These are phyloP conservation scores for Cladosporium sp. DNA, from an alignment of 2,329 filamentous ascomycete species.

Conservation along the genomic window DNA sequence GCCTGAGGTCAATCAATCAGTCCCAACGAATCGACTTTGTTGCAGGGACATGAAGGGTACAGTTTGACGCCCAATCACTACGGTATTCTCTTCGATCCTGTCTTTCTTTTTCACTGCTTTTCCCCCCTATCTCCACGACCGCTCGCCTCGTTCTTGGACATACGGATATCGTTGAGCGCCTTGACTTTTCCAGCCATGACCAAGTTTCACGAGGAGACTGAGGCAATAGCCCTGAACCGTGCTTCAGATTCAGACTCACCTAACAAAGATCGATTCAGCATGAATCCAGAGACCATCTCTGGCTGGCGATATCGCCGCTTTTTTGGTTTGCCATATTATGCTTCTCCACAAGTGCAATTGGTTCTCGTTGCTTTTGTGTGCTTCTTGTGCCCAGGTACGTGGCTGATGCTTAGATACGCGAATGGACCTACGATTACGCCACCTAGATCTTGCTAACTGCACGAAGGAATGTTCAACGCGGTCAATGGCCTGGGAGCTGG, in stretches of 20 bases:
- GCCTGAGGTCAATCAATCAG: neutral
- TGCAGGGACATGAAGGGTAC: neutral
- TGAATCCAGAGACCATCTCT: constrained; percentile 29
- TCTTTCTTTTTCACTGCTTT: neutral
- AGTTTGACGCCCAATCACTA: neutral
- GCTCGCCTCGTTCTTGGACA: neutral
- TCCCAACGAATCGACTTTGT: neutral
- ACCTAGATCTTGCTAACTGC: neutral
- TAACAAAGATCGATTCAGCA: neutral
- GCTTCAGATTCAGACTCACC: constrained; percentile 3
- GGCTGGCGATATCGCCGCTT: constrained; percentile 52
- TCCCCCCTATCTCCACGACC: neutral
- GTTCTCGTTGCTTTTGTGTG: constrained; percentile 53
- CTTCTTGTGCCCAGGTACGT: constrained; percentile 52
- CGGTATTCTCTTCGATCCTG: neutral
- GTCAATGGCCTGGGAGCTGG: constrained; percentile 53
- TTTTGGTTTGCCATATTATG: constrained; percentile 49
- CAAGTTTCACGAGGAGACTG: constrained; percentile 13
- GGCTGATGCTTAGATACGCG: neutral
- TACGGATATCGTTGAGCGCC: neutral
- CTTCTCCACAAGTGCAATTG: constrained; percentile 51
- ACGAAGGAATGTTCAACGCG: constrained; percentile 52
- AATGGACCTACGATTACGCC: constrained; percentile 6
- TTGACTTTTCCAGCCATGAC: neutral
- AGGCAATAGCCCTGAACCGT: constrained; percentile 7